Base-by-base conservation (phyloP, 441 rosid species). In the Pelargonium fulgidum region DNA sequence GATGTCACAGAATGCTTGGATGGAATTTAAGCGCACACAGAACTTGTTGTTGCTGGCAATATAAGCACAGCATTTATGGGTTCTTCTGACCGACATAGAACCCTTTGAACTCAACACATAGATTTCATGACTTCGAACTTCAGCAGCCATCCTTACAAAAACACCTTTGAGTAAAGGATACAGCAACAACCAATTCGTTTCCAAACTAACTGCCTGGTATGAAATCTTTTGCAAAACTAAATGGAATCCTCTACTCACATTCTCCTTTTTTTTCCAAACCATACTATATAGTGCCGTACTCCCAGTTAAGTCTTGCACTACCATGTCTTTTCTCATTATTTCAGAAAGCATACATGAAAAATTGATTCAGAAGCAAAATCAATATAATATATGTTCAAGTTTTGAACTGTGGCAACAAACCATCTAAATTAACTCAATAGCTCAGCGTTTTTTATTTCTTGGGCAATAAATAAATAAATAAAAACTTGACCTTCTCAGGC, bases 61-160 rank as follows among this genome's bases (percentile, higher is more conserved):
- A 78, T 91, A 91, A 75, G 81, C 93, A 80, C 99, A 91, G 65
- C 99, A 91, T 74, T 88, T 91, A 83, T 88, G 92, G 77, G 83
- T 80, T 83, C 81, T 86, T 67, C 77, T 86, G 48, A 71, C 76
- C 64, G 80, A 16, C 66, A 73, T 65, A 73, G 83, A 81, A 72
- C 81, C 85, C 67, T 75, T 65, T 70, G 64, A 74, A 69, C 75
- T 78, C 47, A 75, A 84, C 69, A 82, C 81, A 68, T 77, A 80
- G 64, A 78, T 83, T 73, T 85, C 84, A 77, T 86, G 95, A 56
- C 62, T 56, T 56, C 20, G 12, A 7, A 56, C 24, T 56, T 22
- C 26, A 56, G 62, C 20, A n/a, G 20, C 19, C 22, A 56, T 56
- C 17, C 62, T 17, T 56, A 56, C 19, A 16, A 10, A 52, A 7